Percentiles rank a stretch among this genome's conserved stretches.
Conservation (phyloP, 2,329 filamentous ascomycete species). For the Pseudopithomyces chartarum region DNA sequence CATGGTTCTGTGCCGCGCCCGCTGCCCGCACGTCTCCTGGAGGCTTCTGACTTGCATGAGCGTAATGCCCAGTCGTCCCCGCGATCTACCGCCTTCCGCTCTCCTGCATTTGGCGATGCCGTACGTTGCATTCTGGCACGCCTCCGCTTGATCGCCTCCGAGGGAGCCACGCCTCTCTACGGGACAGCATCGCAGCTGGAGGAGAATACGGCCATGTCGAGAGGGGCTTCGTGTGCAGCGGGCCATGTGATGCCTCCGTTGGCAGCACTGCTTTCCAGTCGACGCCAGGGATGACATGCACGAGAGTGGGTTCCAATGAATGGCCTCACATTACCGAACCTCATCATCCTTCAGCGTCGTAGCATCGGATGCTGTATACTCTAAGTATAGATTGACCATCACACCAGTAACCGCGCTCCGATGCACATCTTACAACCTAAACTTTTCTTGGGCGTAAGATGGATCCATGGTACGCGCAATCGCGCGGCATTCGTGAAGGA, state of each 20-base stretch:
- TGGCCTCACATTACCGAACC: slow-evolving; percentile 1
- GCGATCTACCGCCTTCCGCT: slow-evolving; percentile 19
- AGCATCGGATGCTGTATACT: neutral
- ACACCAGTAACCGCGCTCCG: slow-evolving; percentile 1
- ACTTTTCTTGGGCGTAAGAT: neutral
- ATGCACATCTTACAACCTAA: neutral
- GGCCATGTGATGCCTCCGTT: slow-evolving; percentile 19
- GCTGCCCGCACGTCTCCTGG: slow-evolving; percentile 5
- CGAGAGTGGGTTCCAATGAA: slow-evolving; percentile 14
- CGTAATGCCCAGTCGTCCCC: slow-evolving; percentile 37
- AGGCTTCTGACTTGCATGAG: slow-evolving; percentile 42
- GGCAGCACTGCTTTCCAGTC: neutral
- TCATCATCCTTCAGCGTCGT: neutral
- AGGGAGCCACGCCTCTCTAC: neutral
- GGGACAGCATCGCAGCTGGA: neutral
- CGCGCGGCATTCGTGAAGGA: too few species aligned
- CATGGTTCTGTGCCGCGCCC: slow-evolving; percentile 24
- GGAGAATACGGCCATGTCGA: neutral
- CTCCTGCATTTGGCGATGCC: slow-evolving; percentile 27
- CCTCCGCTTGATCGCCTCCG: neutral
- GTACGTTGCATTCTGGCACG: slow-evolving; percentile 21
- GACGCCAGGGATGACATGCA: slow-evolving; percentile 7
- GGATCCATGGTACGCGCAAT: neutral
- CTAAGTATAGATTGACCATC: neutral
- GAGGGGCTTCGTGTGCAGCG: slow-evolving; percentile 9